A percentile compares a stretch with the other conserved stretches of the same genome.
phyloP scores from a whole-genome alignment of 2,329 filamentous ascomycete genomes.

The Gnomoniopsis smithogilvyi region DNA sequence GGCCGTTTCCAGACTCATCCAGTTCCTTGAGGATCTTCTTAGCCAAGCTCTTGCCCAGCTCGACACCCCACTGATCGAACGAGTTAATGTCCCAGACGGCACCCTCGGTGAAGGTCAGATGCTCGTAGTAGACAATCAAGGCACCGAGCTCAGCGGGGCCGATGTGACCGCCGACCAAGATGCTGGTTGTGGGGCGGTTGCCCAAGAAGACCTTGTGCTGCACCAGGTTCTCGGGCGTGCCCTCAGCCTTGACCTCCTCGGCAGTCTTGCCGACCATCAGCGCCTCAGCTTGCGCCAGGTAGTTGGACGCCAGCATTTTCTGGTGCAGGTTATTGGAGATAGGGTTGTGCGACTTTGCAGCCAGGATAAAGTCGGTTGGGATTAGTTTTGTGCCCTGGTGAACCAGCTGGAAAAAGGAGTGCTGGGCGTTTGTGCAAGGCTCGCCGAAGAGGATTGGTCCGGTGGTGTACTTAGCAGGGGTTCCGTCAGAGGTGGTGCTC shows the following conservation, averaged over 20 bases:
- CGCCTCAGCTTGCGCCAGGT: slow-evolving; percentile 84
- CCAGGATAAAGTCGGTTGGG: slow-evolving; percentile 95
- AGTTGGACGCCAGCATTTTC: slow-evolving; percentile 92
- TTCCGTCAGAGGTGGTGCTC: slow-evolving; percentile 83
- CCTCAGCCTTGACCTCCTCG: slow-evolving; percentile 74
- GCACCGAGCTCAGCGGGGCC: slow-evolving; percentile 91
- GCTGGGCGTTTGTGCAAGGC: slow-evolving; percentile 97
- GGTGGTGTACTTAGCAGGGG: slow-evolving; percentile 96
- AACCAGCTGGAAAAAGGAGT: slow-evolving; percentile 99
- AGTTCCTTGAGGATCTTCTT: slow-evolving; percentile 89
- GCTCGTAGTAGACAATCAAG: slow-evolving; percentile 98
- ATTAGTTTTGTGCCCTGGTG: slow-evolving; percentile 99
- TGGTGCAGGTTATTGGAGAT: slow-evolving; percentile 91
- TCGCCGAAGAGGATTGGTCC: slow-evolving; percentile 93
- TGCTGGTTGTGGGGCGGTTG: slow-evolving; percentile 94
- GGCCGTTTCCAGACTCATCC: slow-evolving; percentile 68
- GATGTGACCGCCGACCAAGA: slow-evolving; percentile 85
- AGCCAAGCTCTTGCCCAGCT: slow-evolving; percentile 92
- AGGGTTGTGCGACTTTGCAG: slow-evolving; percentile 95
- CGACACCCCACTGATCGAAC: slow-evolving; percentile 99
- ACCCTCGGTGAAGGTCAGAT: slow-evolving; percentile 95
- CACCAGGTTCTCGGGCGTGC: slow-evolving; percentile 69
- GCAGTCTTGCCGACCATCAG: slow-evolving; percentile 89
- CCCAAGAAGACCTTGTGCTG: slow-evolving; percentile 99
- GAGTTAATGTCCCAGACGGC: slow-evolving; percentile 99